phyloP scores from a whole-genome alignment of 2,329 filamentous ascomycete species.

The Calonectria montana region DNA sequence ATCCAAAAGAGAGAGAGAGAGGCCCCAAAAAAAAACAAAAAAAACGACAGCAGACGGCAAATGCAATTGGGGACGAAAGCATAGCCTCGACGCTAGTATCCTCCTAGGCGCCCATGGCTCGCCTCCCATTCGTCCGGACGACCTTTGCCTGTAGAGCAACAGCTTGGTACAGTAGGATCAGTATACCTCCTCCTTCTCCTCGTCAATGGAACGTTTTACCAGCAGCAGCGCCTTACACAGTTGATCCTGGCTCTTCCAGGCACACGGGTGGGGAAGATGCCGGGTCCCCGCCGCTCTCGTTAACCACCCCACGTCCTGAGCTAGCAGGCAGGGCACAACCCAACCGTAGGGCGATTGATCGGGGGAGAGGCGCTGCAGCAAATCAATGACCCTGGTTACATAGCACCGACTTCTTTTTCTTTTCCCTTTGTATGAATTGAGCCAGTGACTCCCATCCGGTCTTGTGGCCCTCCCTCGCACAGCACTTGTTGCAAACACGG shows the following conservation, averaged over 20 bases:
- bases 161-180: background rate
- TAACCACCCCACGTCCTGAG: background rate
- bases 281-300: background rate
- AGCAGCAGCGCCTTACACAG: background rate
- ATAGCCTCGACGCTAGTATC: background rate
- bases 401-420: no score
- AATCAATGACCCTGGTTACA: no score
- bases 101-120: background rate
- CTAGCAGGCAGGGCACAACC: background rate
- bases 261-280: constrained; percentile 12
- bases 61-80: background rate
- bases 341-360: background rate
- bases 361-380: no score
- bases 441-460: constrained; percentile 2
- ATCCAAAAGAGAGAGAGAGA: background rate
- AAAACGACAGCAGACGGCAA: background rate
- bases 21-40: background rate
- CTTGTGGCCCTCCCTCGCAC: background rate
- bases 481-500: background rate
- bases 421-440: background rate
- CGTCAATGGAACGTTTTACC: constrained; percentile 3
- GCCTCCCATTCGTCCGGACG: background rate
- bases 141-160: background rate
- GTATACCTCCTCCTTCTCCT: constrained; percentile 2
- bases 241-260: constrained; percentile 9